Evolutionary conservation across 2,329 filamentous ascomycete species (phyloP), one percentile per base, ranked within the genome.

Genomic region (Sporothrix mexicana): DNA sequence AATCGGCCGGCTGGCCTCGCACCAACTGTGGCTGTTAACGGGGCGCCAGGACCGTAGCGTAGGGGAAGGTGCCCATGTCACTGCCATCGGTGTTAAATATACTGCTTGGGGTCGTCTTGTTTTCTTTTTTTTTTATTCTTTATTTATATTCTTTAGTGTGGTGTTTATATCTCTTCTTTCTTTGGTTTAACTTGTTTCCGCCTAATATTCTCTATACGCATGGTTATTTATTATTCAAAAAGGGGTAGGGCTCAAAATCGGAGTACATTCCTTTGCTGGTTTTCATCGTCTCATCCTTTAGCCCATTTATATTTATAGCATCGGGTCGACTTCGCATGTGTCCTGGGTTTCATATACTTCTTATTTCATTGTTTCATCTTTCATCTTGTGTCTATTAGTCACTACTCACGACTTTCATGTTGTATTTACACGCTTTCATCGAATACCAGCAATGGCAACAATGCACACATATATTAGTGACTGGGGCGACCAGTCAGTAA

Each of bases 221-320:
- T 68, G 6, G 15, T 49, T 73, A 25, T 25, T 25, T 15, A 20
- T 41, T 51, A 25, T 20, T 45, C n/a, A 66, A 66, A 66, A 47
- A 20, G 20, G n/a, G 61, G 61, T 1, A 15, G 9, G 12, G 41
- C 25, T 12, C 41, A 15, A 25, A 47, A 20, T 12, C 6, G 61
- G 61, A 47, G 61, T 47, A 43, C 17, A 43, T 66, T 66, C 25
- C 10, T 13, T 10, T 62, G 23, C 8, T 61, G 13, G 51, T 10
- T 68, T 70, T 57, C 23, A 36, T 36, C 30, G 30, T 62, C 55
- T 51, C 62, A 49, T 69, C n/a, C n/a, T 69, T 69, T n/a, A 30
- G 13, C 36, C 30, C 30, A 36, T 20, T 68, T 23, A 23, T 55
- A 23, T 41, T 20, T 43, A 62, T 62, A 10, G 57, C 57, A 62